Conservation (phyloP, 2,329 filamentous ascomycete genomes). For the Monosporascus sp. region DNA sequence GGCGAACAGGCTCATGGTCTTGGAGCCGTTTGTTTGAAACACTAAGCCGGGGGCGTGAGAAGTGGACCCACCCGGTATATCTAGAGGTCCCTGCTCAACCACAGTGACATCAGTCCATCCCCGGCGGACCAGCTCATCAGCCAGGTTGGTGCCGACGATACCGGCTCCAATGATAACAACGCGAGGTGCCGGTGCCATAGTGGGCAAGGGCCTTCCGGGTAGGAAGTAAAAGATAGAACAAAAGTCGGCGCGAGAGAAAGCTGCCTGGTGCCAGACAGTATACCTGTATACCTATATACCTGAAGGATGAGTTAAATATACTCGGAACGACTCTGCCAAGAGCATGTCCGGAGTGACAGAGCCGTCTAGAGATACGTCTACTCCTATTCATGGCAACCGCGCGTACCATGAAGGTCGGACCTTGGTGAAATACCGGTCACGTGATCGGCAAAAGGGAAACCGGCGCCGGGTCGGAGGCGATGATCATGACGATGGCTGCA, state of each 20-base stretch:
- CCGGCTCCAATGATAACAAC: conserved; percentile 60
- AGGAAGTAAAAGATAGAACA: background rate
- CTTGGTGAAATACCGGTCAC: conserved; percentile 7
- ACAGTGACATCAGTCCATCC: conserved; percentile 63
- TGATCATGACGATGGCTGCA: background rate
- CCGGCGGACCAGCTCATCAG: conserved; percentile 57
- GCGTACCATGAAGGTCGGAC: background rate
- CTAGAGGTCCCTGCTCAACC: conserved; percentile 58
- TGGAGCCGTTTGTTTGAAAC: conserved; percentile 57
- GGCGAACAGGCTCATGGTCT: conserved; percentile 54
- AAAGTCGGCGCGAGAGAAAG: background rate
- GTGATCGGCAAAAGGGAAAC: conserved; percentile 16
- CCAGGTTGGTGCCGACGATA: conserved; percentile 60
- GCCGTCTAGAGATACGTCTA: background rate
- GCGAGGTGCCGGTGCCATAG: conserved; percentile 33
- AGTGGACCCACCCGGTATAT: conserved; percentile 60
- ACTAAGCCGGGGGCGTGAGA: conserved; percentile 62
- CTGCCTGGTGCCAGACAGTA: background rate
- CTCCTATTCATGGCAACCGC: background rate
- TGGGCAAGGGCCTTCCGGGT: background rate
- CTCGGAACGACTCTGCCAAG: background rate
- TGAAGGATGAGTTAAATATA: background rate
- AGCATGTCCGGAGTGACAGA: background rate
- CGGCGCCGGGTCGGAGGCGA: background rate
- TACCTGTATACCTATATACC: background rate